Evolutionary conservation across 305 asterid genomes (phyloP).

Genomic region (Fraxinus angustifolia): DNA sequence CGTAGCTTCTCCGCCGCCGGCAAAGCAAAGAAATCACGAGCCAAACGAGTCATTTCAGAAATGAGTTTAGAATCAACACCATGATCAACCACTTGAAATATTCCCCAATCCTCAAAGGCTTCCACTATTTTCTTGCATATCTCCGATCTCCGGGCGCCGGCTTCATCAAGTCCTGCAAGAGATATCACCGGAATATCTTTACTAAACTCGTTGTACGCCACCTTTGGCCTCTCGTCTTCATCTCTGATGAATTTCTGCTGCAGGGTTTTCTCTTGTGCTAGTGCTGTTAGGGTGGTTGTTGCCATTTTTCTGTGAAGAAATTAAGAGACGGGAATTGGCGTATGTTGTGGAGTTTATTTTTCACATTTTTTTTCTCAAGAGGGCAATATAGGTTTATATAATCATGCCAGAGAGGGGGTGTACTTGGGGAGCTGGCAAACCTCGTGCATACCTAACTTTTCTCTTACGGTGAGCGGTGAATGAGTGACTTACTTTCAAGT

Average conservation of each 20-base stretch:
- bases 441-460: slow-evolving; percentile 8
- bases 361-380: not conserved
- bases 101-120: slow-evolving; percentile 73
- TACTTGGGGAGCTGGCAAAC: not conserved
- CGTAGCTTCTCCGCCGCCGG: slow-evolving; percentile 51
- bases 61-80: slow-evolving; percentile 42
- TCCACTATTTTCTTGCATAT: slow-evolving; percentile 41
- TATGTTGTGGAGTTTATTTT: not conserved
- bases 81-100: slow-evolving; percentile 65
- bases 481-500: not conserved
- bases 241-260: slow-evolving; percentile 50
- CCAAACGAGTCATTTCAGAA: slow-evolving; percentile 42
- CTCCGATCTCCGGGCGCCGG: slow-evolving; percentile 31
- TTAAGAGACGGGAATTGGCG: not conserved
- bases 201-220: slow-evolving; percentile 54
- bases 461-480: not conserved
- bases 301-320: slow-evolving; percentile 5
- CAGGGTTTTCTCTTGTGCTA: slow-evolving; percentile 29
- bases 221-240: slow-evolving; percentile 72
- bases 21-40: slow-evolving; percentile 46
- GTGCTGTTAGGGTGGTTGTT: slow-evolving; percentile 23
- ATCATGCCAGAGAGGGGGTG: not conserved
- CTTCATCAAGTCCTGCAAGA: slow-evolving; percentile 41
- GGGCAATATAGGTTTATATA: not conserved
- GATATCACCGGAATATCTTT: slow-evolving; percentile 63